Conservation (phyloP, 805 yeast genomes). For the Cyberlindnera mycetangii region DNA sequence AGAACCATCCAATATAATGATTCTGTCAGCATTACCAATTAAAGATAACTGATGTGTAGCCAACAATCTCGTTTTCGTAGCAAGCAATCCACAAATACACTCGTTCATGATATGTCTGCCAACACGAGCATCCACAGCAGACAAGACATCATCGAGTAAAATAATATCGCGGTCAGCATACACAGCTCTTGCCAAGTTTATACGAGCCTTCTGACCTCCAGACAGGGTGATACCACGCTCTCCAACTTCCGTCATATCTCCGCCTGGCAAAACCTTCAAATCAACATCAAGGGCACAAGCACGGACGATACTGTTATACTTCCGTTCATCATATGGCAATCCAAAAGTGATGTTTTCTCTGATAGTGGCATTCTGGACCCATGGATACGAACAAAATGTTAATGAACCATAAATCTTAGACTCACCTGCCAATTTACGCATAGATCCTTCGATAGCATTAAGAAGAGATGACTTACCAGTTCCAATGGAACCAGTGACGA, state of each 20-base stretch:
- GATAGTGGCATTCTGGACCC: slow-evolving; percentile 83
- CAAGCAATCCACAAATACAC: slow-evolving; percentile 60
- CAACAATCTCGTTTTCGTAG: slow-evolving; percentile 60
- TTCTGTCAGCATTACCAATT: slow-evolving; percentile 63
- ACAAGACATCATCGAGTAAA: slow-evolving; percentile 72
- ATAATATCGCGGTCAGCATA: slow-evolving; percentile 66
- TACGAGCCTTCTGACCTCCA: slow-evolving; percentile 89
- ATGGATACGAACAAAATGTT: slow-evolving; percentile 61
- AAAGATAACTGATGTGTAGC: slow-evolving; percentile 84
- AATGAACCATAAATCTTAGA: slow-evolving; percentile 52
- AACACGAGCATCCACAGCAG: slow-evolving; percentile 86
- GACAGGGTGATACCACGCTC: slow-evolving; percentile 82
- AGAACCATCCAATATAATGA: slow-evolving; percentile 60
- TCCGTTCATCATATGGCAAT: slow-evolving; percentile 42
- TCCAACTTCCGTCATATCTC: slow-evolving; percentile 78
- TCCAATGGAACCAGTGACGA: slow-evolving; percentile 78
- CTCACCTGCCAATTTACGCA: slow-evolving; percentile 53
- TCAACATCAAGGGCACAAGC: slow-evolving; percentile 71
- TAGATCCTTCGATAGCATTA: slow-evolving; percentile 67
- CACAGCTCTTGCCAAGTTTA: slow-evolving; percentile 75
- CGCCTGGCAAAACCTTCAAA: slow-evolving; percentile 63
- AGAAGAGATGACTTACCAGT: slow-evolving; percentile 77
- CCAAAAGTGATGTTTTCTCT: slow-evolving; percentile 76
- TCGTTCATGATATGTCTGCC: slow-evolving; percentile 74
- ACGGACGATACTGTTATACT: slow-evolving; percentile 51